These are phyloP conservation scores for Talaromyces atroroseus DNA, from an alignment of 2,329 filamentous ascomycete species.

Conservation along the genomic window DNA sequence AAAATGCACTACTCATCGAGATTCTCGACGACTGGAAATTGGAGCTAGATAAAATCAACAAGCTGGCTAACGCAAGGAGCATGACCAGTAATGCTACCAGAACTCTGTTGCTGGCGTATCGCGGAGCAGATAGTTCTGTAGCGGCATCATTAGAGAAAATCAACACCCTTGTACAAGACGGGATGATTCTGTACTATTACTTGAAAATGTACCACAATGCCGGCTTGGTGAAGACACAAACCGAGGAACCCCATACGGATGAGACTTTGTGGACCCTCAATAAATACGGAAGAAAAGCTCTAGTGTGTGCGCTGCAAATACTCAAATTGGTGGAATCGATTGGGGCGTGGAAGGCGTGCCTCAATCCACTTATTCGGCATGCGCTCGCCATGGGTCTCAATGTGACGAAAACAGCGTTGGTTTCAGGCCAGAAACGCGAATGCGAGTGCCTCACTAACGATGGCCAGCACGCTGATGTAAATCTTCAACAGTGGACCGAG, in stretches of 20 bases:
- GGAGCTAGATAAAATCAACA: slow-evolving; percentile 1
- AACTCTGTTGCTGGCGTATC: slow-evolving; percentile 6
- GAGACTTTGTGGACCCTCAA: neutral
- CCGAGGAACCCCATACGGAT: neutral
- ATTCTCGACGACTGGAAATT: slow-evolving; percentile 1
- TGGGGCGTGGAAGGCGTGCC: neutral
- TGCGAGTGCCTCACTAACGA: neutral
- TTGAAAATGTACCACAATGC: slow-evolving; percentile 4
- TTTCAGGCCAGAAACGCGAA: slow-evolving; percentile 1
- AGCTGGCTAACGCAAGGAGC: neutral
- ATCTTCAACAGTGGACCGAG: neutral
- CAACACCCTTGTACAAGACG: slow-evolving; percentile 2
- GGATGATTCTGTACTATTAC: slow-evolving; percentile 9
- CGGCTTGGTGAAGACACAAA: neutral
- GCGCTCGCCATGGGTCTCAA: slow-evolving; percentile 1
- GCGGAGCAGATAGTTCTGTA: slow-evolving; percentile 2
- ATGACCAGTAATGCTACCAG: neutral
- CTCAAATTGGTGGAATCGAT: slow-evolving; percentile 1
- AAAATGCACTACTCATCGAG: neutral
- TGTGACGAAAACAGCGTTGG: neutral
- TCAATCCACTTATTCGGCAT: slow-evolving; percentile 3
- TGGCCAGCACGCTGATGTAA: neutral
- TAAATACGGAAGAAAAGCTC: slow-evolving; percentile 4
- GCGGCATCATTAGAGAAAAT: slow-evolving; percentile 1
- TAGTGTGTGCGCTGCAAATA: slow-evolving; percentile 5